Evolutionary conservation across 176 grass and related monocot genomes (phyloP), one percentile per base, ranked within the genome.

Genomic region (Saccharum spontaneum): DNA sequence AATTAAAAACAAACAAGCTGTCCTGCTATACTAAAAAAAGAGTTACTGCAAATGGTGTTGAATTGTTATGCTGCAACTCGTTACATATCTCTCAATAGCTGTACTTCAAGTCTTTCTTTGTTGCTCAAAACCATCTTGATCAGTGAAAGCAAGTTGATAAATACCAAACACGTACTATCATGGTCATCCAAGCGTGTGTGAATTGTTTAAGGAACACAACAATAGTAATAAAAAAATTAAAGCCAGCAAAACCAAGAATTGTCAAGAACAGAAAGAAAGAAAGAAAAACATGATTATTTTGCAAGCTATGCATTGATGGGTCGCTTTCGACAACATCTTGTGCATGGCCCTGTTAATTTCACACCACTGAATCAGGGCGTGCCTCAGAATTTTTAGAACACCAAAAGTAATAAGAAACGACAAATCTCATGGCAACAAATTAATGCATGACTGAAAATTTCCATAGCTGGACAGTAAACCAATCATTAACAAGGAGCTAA

Each of bases 331-430:
- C 4, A 4, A 50, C 60, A 69, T 79, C 30, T 83, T 84, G 48
- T 87, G 80, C 89, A 87, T 87, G 85, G 63, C 13, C 76, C 85
- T 87, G 84, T 90, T 84, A 46, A 87, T 23, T 22, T 55, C 43
- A 41, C 80, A 62, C 17, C 61, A 8, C 48, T 70, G 26, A 36
- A 64, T 66, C 9, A 72, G 34, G 6, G 1, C 64, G 33, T 77
- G 8, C 48, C 30, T 76, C n/a, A 63, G 22, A 71, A 77, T 40
- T 33, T 31, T 20, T 20, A 71, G 33, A 7, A 18, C 13, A n/a
- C 31, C 15, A 63, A 24, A 46, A 41, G 43, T 81, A 69, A 69
- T 26, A 60, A 55, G 18, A 46, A 52, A 63, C 8, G 72, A 45
- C 5, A 41, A 45, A 36, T 22, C 12, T 17, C n/a, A 63, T 28